Base-by-base conservation (phyloP, 1,284 basidiomycete species). In the Boletus semigastroideus region DNA sequence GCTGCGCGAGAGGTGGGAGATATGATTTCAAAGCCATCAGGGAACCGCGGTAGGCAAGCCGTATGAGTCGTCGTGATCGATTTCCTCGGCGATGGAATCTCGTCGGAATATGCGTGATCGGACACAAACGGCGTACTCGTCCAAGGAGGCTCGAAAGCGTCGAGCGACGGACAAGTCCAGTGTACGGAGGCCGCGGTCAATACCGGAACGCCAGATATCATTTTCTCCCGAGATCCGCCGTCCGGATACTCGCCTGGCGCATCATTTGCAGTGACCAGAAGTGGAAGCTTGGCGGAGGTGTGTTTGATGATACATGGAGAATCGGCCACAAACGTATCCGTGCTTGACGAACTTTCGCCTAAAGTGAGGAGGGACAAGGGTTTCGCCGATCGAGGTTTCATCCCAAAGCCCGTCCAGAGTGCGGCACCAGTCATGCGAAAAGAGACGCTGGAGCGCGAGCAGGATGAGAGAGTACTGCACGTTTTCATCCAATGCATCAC, bases 301-400 rank as follows among this genome's bases (percentile, higher is more conserved):
- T 34, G 49, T 41, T 60, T 64, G 42, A 36, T 20, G 34, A 19
- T 47, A 41, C 59, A 64, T 3, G 61, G 62, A 30, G 61, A 64
- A 42, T 64, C 57, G 16, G 53, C 48, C 19, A 66, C 64, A 19
- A 62, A 66, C 4, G 61, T 62, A 30, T 64, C 64, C 8, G 54
- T 60, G 27, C 52, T 64, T 13, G 59, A 44, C 12, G 62, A 46
- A 31, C 40, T 53, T 9, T 66, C 44, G 11, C 39, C 46, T 19
- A 51, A 37, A n/a, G 51, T 49, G 44, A 43, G 25, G 8, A 33
- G 13, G 10, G 64, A 60, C 13, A 52, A 25, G 7, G 40, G 48
- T 48, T 51, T 60, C 39, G 12, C 16, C 13, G 42, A 22, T 20
- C 39, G 57, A 45, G 51, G 20, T 7, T 27, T 45, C 42, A 36